Evolutionary conservation across 768 basidiomycete species (phyloP).

Genomic region (Mycena venus): DNA sequence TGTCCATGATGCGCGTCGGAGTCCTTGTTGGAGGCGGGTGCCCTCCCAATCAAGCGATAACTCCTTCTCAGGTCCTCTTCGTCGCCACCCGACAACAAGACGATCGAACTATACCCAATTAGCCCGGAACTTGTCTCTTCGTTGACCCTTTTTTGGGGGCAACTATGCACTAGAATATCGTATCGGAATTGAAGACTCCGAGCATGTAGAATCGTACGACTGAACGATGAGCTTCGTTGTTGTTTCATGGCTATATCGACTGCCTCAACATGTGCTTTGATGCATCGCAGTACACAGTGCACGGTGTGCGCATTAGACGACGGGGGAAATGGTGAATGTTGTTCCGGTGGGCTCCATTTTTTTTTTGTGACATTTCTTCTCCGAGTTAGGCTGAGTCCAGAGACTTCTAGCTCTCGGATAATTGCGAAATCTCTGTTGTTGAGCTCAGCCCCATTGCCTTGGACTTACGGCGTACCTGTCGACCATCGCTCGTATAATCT

Average conservation of each 20-base stretch:
- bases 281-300: background rate
- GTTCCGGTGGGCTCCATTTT: background rate
- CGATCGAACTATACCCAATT: background rate
- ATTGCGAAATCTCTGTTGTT: background rate
- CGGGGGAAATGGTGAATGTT: background rate
- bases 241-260: background rate
- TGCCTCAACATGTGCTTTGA: background rate
- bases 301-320: background rate
- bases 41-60: conserved; percentile 14
- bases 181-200: conserved; percentile 16
- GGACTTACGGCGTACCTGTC: conserved; percentile 12
- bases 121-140: background rate
- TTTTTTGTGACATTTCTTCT: background rate
- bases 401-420: background rate
- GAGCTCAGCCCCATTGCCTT: background rate
- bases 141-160: background rate
- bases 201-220: conserved; percentile 29
- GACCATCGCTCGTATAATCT: conserved; percentile 13
- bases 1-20: conserved; percentile 65
- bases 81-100: conserved; percentile 21
- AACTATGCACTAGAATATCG: conserved; percentile 23
- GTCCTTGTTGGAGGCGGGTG: conserved; percentile 54
- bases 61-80: conserved; percentile 32
- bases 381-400: background rate
- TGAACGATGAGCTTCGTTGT: conserved; percentile 13